Evolutionary conservation across 495 filamentous ascomycete species (phyloP), one percentile per base, ranked within the genome.

Genomic region (Halenospora varia): DNA sequence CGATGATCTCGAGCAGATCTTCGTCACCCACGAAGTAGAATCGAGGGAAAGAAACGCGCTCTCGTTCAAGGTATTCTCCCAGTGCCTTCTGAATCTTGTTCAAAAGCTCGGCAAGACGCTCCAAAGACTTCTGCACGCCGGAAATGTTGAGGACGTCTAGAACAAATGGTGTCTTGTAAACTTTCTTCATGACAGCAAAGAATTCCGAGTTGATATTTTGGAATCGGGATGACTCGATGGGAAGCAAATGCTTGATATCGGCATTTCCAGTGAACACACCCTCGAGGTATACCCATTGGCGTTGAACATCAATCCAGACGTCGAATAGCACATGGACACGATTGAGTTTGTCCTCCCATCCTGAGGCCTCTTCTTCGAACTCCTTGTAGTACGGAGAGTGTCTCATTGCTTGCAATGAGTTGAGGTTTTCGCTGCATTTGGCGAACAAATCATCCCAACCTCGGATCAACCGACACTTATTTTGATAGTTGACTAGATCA

Each of bases 11-110:
- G n/a, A 99, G 78, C 56, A 99, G 75, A 71, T 99, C 94, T 71
- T 99, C 94, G 64, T 99, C 94, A 69, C 94, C 94, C 55, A 99
- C 94, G 66, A 99, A 99, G 71, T 99, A 99, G 76, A 99, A 99
- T 25, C 94, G 84, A 48, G 94, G 94, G 75, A 99, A 99, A 1
- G 94, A 94, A 2, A 96, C 86, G 66, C 94, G 82, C 76, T 99
- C 94, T 55, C 93, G 90, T 72, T 99, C 94, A 48, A 99, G 85
- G 64, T 99, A 99, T 76, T 99, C 94, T 67, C 94, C 94, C 13
- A 99, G 84, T 2, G 94, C 94, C 72, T 99, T 99, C 65, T 99
- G 95, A 52, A 99, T 99, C 76, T 97, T 99, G 82, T 96, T 95
- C 55, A 99, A 83, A 40, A 97, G 73, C 66, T 97, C 94, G 3